phyloP scores from a whole-genome alignment of 305 asterid genomes.

The Solanum hybrid region DNA sequence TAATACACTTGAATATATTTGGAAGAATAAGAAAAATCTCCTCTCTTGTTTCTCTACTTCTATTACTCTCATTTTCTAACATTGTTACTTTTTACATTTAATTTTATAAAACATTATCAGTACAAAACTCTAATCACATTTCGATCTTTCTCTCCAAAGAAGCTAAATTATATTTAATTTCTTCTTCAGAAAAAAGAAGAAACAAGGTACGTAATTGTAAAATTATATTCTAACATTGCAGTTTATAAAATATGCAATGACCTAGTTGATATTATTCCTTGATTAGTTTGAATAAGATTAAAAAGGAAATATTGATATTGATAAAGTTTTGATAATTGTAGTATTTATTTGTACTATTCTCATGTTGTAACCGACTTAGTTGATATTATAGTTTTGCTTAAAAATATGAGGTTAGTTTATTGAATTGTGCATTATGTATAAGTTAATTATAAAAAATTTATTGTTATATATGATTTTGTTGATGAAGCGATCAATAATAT shows the following conservation, averaged over 20 bases:
- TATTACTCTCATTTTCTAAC: not conserved
- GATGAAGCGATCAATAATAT: not conserved
- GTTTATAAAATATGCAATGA: not conserved
- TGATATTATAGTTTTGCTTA: not conserved
- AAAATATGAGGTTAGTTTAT: not conserved
- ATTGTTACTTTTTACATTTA: no score
- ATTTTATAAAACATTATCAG: no score
- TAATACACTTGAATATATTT: not conserved
- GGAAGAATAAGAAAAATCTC: not conserved
- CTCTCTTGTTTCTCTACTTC: not conserved
- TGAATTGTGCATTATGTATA: not conserved
- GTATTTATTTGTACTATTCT: not conserved
- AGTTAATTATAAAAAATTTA: no score
- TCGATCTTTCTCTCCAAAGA: not conserved
- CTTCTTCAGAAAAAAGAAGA: not conserved
- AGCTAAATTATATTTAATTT: not conserved
- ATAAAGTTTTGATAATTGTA: no score
- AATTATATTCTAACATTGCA: not conserved
- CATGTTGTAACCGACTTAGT: not conserved
- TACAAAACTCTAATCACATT: not conserved
- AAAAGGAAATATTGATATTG: not conserved
- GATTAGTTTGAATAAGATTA: not conserved
- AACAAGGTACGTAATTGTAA: not conserved
- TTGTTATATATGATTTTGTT: no score
- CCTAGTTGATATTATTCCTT: not conserved